Evolutionary conservation across 2,329 filamentous ascomycete genomes (phyloP), one percentile per base, ranked within the genome.

Genomic region (Botrytis elliptica): DNA sequence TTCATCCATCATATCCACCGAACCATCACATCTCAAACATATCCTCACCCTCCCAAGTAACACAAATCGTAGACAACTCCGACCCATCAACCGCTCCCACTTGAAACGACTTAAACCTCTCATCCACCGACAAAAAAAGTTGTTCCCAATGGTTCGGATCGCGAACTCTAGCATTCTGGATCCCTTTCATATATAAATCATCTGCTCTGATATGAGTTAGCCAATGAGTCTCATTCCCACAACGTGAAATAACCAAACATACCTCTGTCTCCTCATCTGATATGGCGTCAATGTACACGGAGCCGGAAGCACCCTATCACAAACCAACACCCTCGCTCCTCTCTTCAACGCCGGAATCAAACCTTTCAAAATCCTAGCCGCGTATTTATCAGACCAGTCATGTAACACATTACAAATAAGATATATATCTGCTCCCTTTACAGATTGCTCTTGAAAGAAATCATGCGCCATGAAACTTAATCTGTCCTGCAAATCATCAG

Each of bases 111-210:
- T 44, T 57, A 8, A 66, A 70, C 12, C 38, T 25, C 4, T 8
- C 8, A 71, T 71, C 67, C 3, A 36, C 60, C 22, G n/a, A 42
- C 2, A 38, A 10, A 25, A 73, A 62, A 10, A 73, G n/a, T 8
- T 25, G 8, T 36, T 64, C 49, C 67, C 60, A 73, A 36, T 73
- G 60, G n/a, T 22, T 46, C 3, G 10, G 46, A 70, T 73, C 49
- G 4, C 49, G 42, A 36, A 36, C 67, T 40, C n/a, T 8, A 18
- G 72, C 44, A 49, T 73, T 71, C 14, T 57, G 59, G 20, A 70
- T 42, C 0, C 33, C 22, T n/a, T 66, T 71, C 67, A 73, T 73
- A 1, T 36, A n/a, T 1, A 71, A 16, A 36, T 70, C 66, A 20
- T 44, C 38, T 1, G 44, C 42, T 38, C 44, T 65, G n/a, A 16